Percentiles rank a stretch among this genome's conserved stretches.
Conservation (phyloP, 2,329 filamentous ascomycete species). For the Botrytis porri region DNA sequence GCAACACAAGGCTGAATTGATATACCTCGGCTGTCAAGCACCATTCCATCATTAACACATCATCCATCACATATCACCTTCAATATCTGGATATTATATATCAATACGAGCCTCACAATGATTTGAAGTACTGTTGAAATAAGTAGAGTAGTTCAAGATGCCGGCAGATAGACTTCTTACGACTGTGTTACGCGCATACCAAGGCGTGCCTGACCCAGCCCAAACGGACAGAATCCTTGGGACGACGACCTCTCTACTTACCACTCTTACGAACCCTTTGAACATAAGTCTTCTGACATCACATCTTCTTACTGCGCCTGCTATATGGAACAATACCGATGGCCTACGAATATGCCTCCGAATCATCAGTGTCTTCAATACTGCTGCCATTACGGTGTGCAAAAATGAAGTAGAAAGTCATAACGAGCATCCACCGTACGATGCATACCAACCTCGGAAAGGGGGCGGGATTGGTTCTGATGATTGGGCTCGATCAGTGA, state of each 20-base stretch:
- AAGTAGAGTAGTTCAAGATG: constrained; percentile 23
- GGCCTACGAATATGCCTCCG: constrained; percentile 50
- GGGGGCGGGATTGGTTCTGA: constrained; percentile 51
- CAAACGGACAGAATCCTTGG: constrained; percentile 41
- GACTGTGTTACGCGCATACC: constrained; percentile 37
- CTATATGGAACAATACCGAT: constrained; percentile 53
- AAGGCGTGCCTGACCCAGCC: constrained; percentile 30
- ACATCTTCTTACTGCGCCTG: constrained; percentile 56
- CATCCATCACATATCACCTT: not conserved
- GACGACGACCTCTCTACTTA: constrained; percentile 54
- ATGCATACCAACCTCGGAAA: constrained; percentile 37
- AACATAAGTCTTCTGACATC: constrained; percentile 57
- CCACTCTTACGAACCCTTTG: constrained; percentile 56
- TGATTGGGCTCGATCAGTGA: constrained; percentile 42
- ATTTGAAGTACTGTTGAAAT: not conserved
- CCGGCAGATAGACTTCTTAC: constrained; percentile 38
- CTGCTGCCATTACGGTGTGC: constrained; percentile 42
- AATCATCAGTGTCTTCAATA: constrained; percentile 56
- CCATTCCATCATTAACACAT: constrained; percentile 1
- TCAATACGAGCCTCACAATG: too few species aligned
- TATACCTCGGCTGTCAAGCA: constrained; percentile 6
- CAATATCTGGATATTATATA: not conserved
- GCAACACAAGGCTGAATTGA: constrained; percentile 4
- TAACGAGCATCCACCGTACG: constrained; percentile 33
- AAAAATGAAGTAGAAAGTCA: constrained; percentile 38